Percentiles rank a stretch among this genome's conserved stretches.
phyloP scores from a whole-genome alignment of 768 basidiomycete species.

The Tylopilus intermedius region DNA sequence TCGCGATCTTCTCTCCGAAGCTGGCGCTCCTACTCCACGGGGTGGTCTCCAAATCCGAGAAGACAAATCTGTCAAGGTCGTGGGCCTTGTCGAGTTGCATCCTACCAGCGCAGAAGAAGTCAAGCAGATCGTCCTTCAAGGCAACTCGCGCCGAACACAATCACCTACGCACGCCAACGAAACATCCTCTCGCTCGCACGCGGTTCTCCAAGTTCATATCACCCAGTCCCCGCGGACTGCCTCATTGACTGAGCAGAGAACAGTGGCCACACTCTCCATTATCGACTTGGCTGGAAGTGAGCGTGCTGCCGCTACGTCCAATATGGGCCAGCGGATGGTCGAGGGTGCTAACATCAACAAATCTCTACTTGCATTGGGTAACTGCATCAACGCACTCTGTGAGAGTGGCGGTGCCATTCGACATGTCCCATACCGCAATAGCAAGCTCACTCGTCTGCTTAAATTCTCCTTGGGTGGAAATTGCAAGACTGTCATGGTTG shows the following conservation, averaged over 20 bases:
- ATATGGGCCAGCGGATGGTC: constrained; percentile 97
- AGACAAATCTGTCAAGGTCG: constrained; percentile 88
- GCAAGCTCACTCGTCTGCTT: constrained; percentile 94
- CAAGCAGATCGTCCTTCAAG: constrained; percentile 85
- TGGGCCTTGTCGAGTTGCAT: constrained; percentile 74
- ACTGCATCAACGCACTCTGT: constrained; percentile 98
- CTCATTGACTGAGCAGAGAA: constrained; percentile 73
- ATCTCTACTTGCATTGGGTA: constrained; percentile 92
- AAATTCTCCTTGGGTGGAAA: constrained; percentile 98
- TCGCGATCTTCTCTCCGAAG: constrained; percentile 84
- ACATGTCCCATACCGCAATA: constrained; percentile 95
- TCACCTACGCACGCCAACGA: constrained; percentile 96
- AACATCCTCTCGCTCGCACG: constrained; percentile 95
- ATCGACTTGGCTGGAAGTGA: constrained; percentile 98
- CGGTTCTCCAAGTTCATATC: constrained; percentile 94
- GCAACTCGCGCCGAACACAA: constrained; percentile 85
- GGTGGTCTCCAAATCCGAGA: constrained; percentile 93
- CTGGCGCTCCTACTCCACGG: constrained; percentile 53
- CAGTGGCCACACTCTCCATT: constrained; percentile 89
- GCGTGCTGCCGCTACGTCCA: constrained; percentile 90
- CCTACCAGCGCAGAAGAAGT: constrained; percentile 88
- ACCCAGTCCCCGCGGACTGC: constrained; percentile 83
- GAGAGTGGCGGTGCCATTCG: constrained; percentile 84
- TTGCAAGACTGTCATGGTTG: constrained; percentile 99
- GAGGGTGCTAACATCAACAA: constrained; percentile 99